Evolutionary conservation across 306 rosid genomes (phyloP).

Genomic region (Trichosanthes cucumerina): DNA sequence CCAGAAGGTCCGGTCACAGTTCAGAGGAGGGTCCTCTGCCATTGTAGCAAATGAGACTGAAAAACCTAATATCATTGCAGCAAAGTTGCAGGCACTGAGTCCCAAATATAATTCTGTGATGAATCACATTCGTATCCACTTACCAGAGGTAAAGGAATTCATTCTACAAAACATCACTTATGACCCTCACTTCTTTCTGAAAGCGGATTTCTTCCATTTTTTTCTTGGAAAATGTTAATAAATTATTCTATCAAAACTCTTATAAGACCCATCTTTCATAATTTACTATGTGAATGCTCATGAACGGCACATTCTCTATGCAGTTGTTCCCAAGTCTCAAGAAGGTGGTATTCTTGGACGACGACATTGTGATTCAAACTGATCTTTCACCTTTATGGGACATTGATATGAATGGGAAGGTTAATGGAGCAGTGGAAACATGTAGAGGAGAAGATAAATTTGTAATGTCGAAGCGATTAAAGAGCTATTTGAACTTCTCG

Average conservation of each 20-base stretch:
- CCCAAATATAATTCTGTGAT: slow-evolving; percentile 95
- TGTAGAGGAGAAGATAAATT: slow-evolving; percentile 84
- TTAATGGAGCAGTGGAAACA: slow-evolving; percentile 96
- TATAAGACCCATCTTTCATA: background rate
- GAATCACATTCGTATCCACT: slow-evolving; percentile 91
- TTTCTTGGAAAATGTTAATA: background rate
- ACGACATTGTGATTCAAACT: slow-evolving; percentile 87
- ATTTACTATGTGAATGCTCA: slow-evolving; percentile 1
- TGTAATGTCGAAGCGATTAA: slow-evolving; percentile 90
- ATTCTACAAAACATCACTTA: background rate
- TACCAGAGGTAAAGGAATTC: slow-evolving; percentile 67
- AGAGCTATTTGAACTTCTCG: slow-evolving; percentile 93
- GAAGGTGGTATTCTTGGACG: slow-evolving; percentile 93
- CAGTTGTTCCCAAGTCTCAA: slow-evolving; percentile 92
- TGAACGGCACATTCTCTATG: background rate
- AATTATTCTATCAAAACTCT: background rate
- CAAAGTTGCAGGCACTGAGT: slow-evolving; percentile 93
- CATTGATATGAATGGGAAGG: slow-evolving; percentile 83
- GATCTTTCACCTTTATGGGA: slow-evolving; percentile 99
- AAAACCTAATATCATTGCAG: slow-evolving; percentile 71
- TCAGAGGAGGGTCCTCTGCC: slow-evolving; percentile 91
- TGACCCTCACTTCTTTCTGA: background rate
- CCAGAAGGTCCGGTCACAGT: slow-evolving; percentile 69
- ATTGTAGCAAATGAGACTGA: slow-evolving; percentile 72
- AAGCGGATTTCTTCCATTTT: background rate